A percentile compares a stretch with the other conserved stretches of the same genome.
These are phyloP conservation scores for Haplographium delicatum DNA, from an alignment of 495 filamentous ascomycete species.

Conservation along the genomic window DNA sequence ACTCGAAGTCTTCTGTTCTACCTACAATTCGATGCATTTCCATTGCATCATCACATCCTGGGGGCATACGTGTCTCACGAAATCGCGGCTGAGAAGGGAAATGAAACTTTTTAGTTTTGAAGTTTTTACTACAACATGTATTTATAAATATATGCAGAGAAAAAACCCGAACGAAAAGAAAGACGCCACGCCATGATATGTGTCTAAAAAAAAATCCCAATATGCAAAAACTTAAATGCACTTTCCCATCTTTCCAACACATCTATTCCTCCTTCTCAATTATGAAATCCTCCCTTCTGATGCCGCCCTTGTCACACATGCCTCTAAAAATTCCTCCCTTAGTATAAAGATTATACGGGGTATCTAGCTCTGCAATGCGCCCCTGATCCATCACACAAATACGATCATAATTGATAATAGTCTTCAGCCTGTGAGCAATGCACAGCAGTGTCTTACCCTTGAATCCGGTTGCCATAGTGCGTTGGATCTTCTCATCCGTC, in stretches of 20 bases:
- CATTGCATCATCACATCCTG: too few species aligned
- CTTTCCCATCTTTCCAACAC: too few species aligned
- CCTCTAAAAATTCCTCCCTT: constrained; percentile 68
- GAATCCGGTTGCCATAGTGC: constrained; percentile 82
- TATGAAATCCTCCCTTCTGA: constrained; percentile 66
- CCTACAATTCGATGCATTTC: too few species aligned
- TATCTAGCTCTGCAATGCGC: constrained; percentile 75
- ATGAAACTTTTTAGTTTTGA: too few species aligned
- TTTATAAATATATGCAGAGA: too few species aligned
- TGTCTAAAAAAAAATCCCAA: neutral
- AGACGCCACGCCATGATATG: constrained; percentile 3
- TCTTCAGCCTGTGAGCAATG: constrained; percentile 90
- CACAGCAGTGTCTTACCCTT: constrained; percentile 84
- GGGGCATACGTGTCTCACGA: too few species aligned
- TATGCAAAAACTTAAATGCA: too few species aligned
- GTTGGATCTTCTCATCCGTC: constrained; percentile 92
- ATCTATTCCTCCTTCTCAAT: constrained; percentile 6
- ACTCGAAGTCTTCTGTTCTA: too few species aligned
- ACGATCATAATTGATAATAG: constrained; percentile 90
- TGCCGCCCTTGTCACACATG: constrained; percentile 92
- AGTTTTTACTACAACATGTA: too few species aligned
- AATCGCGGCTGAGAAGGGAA: too few species aligned
- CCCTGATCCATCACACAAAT: constrained; percentile 96
- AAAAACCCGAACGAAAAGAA: too few species aligned
- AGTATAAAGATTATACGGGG: constrained; percentile 67